Percentiles rank a stretch among this genome's conserved stretches.
These are phyloP conservation scores for Linderina pennispora DNA, from an alignment of 192 early-diverging fungal genomes.

Conservation along the genomic window DNA sequence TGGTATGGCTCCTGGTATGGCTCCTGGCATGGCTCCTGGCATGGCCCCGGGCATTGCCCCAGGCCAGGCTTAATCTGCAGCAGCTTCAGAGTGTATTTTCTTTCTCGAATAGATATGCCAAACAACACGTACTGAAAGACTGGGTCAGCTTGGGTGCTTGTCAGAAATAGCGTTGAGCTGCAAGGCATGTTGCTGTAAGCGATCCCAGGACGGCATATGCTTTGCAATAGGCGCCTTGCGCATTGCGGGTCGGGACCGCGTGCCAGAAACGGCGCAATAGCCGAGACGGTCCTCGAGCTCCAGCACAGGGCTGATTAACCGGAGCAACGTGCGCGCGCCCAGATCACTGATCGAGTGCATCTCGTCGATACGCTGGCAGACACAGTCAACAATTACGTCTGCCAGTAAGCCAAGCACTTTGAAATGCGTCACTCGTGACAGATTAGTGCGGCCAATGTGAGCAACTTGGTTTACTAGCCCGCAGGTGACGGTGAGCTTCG, in stretches of 20 bases:
- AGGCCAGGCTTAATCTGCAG: too few relatives aligned
- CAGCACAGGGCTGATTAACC: conserved; percentile 13
- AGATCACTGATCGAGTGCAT: conserved; percentile 7
- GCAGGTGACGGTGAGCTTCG: conserved; percentile 14
- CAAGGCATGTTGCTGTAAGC: conserved; percentile 11
- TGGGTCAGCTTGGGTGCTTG: too few relatives aligned
- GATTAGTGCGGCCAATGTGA: conserved; percentile 4
- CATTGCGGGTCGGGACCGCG: background rate
- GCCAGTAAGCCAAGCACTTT: conserved; percentile 17
- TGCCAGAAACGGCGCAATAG: too few relatives aligned
- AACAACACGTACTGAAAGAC: too few relatives aligned
- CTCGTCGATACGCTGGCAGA: conserved; percentile 13
- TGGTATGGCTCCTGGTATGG: background rate
- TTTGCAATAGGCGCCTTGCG: conserved; percentile 15
- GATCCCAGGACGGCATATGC: conserved; percentile 25
- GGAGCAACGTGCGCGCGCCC: conserved; percentile 17
- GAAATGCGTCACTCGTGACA: conserved; percentile 16
- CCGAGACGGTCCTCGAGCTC: conserved; percentile 15
- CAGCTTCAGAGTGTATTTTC: too few relatives aligned
- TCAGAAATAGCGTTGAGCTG: conserved; percentile 5
- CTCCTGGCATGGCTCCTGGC: conserved; percentile 14
- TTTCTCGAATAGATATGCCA: too few relatives aligned
- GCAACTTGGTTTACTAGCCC: conserved; percentile 15
- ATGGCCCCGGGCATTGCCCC: too few relatives aligned
- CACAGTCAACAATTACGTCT: conserved; percentile 8